Conservation (phyloP, 2,329 filamentous ascomycete genomes). For the Penicillium oxalicum region DNA sequence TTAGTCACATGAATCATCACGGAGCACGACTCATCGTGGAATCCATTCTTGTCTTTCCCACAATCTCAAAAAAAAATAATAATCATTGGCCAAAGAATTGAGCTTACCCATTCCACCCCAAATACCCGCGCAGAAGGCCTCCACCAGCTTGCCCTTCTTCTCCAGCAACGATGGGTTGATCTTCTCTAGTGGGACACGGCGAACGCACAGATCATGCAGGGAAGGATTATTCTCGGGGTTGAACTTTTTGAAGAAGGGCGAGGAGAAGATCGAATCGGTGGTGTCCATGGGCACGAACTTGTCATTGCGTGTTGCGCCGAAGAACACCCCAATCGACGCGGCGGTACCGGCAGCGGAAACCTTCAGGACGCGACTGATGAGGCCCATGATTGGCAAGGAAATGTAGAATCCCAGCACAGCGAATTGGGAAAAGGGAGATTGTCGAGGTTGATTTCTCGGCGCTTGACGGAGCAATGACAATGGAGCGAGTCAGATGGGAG, state of each 20-base stretch:
- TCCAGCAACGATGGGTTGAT: slow-evolving; percentile 61
- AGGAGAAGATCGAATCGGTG: slow-evolving; percentile 58
- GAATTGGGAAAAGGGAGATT: background rate
- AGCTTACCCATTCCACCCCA: slow-evolving; percentile 60
- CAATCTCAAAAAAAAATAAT: no score
- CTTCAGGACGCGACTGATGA: slow-evolving; percentile 43
- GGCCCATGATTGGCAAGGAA: slow-evolving; percentile 42
- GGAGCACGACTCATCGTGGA: no score
- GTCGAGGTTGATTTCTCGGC: no score
- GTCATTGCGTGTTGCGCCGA: slow-evolving; percentile 52
- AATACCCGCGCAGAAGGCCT: slow-evolving; percentile 62
- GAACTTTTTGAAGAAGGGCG: slow-evolving; percentile 51
- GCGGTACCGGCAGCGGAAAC: slow-evolving; percentile 43
- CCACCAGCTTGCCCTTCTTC: slow-evolving; percentile 54
- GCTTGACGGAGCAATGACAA: background rate
- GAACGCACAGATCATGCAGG: slow-evolving; percentile 59
- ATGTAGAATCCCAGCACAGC: background rate
- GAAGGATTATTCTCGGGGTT: slow-evolving; percentile 60
- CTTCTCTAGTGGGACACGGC: slow-evolving; percentile 56
- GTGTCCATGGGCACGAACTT: slow-evolving; percentile 53
- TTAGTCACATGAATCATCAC: no score
- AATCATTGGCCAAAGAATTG: background rate
- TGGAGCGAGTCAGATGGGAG: background rate
- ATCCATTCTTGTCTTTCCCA: no score
- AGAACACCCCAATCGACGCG: slow-evolving; percentile 48